phyloP scores from a whole-genome alignment of 768 basidiomycete genomes.

The Serendipita sp. region DNA sequence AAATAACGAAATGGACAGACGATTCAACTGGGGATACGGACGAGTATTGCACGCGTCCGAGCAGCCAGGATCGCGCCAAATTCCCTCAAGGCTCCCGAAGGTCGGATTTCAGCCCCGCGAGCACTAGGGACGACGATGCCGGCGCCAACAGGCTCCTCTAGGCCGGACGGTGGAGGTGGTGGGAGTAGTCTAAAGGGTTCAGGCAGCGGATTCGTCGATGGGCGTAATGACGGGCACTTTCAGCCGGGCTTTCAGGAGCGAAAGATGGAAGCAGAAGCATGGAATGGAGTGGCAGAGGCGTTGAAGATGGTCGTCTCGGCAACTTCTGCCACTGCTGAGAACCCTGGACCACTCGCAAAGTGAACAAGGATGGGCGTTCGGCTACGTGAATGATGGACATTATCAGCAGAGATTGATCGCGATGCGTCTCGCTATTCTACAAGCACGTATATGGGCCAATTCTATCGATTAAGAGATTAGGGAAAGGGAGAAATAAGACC shows the following conservation, averaged over 20 bases:
- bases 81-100: neutral
- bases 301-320: neutral
- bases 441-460: no score
- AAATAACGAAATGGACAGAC: neutral
- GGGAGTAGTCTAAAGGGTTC: neutral
- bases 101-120: neutral
- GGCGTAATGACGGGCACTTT: neutral
- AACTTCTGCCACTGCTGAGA: neutral
- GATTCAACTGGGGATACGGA: conserved; percentile 2
- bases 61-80: neutral
- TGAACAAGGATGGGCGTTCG: neutral
- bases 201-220: neutral
- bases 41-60: conserved; percentile 1
- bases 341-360: neutral
- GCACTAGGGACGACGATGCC: neutral
- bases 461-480: no score
- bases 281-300: neutral
- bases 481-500: no score
- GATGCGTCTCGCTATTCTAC: neutral
- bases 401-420: neutral
- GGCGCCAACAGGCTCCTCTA: neutral
- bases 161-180: neutral
- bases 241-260: neutral
- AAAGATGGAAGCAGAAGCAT: conserved; percentile 1
- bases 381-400: neutral